Percentiles rank a stretch among this genome's conserved stretches.
These are phyloP conservation scores for Piromyces sp. DNA, from an alignment of 192 early-diverging fungal genomes.

Conservation along the genomic window DNA sequence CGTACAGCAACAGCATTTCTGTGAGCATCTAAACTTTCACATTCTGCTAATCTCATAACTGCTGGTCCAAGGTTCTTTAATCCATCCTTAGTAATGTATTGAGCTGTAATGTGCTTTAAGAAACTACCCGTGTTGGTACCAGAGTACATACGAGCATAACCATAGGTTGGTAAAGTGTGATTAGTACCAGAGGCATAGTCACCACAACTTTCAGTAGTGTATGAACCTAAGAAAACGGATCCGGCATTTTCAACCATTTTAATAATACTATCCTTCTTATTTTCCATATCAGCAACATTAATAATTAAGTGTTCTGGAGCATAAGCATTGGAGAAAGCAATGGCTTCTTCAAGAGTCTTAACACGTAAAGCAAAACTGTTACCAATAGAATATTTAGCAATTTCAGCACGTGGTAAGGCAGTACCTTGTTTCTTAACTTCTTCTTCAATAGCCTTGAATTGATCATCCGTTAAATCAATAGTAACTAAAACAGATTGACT, in stretches of 20 bases:
- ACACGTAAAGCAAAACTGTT: constrained; percentile 68
- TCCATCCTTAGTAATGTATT: constrained; percentile 75
- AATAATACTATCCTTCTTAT: constrained; percentile 22
- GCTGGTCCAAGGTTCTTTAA: constrained; percentile 61
- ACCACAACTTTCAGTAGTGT: constrained; percentile 91
- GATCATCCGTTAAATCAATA: constrained; percentile 45
- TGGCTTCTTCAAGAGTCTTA: constrained; percentile 49
- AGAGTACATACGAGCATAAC: constrained; percentile 94
- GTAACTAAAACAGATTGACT: constrained; percentile 90
- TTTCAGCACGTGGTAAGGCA: constrained; percentile 67
- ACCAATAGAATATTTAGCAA: constrained; percentile 72
- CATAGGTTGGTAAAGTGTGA: constrained; percentile 97
- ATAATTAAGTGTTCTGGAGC: constrained; percentile 97
- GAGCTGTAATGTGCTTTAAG: constrained; percentile 92
- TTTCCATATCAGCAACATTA: constrained; percentile 54
- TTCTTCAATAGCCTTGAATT: constrained; percentile 56
- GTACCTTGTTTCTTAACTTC: constrained; percentile 68
- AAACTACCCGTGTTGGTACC: constrained; percentile 93
- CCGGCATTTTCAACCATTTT: constrained; percentile 71
- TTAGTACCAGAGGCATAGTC: constrained; percentile 99
- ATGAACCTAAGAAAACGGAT: constrained; percentile 90
- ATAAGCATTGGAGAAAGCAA: constrained; percentile 87
- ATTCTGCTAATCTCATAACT: constrained; percentile 85
- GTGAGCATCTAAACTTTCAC: constrained; percentile 94
- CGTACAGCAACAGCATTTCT: constrained; percentile 90